phyloP scores from a whole-genome alignment of 2,329 filamentous ascomycete genomes.

The Aspergillus tanneri region DNA sequence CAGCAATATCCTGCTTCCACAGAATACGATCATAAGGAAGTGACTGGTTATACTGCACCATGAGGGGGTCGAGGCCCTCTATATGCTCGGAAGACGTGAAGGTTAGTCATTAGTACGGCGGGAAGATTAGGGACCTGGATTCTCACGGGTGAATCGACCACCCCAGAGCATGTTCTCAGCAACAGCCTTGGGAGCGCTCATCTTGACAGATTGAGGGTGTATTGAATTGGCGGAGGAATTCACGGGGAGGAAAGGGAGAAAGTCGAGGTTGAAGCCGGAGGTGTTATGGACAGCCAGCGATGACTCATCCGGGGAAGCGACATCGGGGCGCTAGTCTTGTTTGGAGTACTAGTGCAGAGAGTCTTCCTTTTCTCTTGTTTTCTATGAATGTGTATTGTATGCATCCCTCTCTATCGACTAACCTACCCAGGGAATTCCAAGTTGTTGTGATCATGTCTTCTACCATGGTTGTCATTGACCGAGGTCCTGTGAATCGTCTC shows the following conservation, averaged over 20 bases:
- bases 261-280: neutral
- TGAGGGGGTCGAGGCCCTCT: slow-evolving; percentile 81
- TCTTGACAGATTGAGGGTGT: slow-evolving; percentile 21
- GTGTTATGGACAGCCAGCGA: neutral
- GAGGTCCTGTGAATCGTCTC: no score
- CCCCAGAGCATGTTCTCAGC: slow-evolving; percentile 60
- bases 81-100: slow-evolving; percentile 22
- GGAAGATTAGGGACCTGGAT: slow-evolving; percentile 2
- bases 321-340: slow-evolving; percentile 14
- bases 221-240: neutral
- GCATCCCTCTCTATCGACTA: no score
- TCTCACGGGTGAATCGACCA: slow-evolving; percentile 59
- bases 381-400: no score
- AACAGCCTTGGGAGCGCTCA: slow-evolving; percentile 39
- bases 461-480: no score
- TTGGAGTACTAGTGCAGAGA: no score
- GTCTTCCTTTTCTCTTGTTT: no score
- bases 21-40: slow-evolving; percentile 77
- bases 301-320: slow-evolving; percentile 13
- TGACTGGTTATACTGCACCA: slow-evolving; percentile 80
- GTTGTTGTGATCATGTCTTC: no score
- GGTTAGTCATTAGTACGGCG: slow-evolving; percentile 2
- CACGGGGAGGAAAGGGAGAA: slow-evolving; percentile 1
- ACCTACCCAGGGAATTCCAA: no score
- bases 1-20: slow-evolving; percentile 76